These are phyloP conservation scores for Sarocladiaceae sp. DNA, from an alignment of 2,329 filamentous ascomycete genomes.

Conservation along the genomic window DNA sequence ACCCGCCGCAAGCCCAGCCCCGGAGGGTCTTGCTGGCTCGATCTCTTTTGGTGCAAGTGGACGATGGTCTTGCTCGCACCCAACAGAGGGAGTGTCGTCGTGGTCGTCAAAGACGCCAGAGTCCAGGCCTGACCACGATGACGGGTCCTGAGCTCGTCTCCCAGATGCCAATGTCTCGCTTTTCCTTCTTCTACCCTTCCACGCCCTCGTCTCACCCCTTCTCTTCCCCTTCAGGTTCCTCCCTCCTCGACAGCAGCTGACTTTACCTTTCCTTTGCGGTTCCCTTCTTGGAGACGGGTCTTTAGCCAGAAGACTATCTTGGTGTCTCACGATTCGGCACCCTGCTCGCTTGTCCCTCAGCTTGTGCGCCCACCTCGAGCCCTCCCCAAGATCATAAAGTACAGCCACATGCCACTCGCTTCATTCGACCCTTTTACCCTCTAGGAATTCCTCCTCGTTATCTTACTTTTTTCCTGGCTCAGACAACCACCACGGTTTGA, in stretches of 20 bases:
- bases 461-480: background rate
- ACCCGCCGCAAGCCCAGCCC: background rate
- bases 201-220: constrained; percentile 22
- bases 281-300: constrained; percentile 1
- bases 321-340: constrained; percentile 26
- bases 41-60: constrained; percentile 8
- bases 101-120: constrained; percentile 3
- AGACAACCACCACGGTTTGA: background rate
- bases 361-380: constrained; percentile 13
- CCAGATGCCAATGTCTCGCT: constrained; percentile 8
- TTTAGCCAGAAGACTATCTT: background rate
- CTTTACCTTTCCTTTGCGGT: constrained; percentile 10
- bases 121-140: constrained; percentile 9
- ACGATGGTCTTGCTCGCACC: background rate
- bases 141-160: constrained; percentile 11
- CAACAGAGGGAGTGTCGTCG: background rate
- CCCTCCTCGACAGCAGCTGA: constrained; percentile 13
- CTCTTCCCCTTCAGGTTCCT: constrained; percentile 19
- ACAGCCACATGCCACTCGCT: constrained; percentile 7
- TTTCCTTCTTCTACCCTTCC: constrained; percentile 31
- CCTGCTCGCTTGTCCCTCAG: constrained; percentile 23
- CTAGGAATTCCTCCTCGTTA: background rate
- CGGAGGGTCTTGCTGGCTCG: background rate
- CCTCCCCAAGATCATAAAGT: constrained; percentile 13
- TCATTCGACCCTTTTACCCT: constrained; percentile 6